Evolutionary conservation across 1,139 yeast species (phyloP), one percentile per base, ranked within the genome.

Genomic region (Nadsonia starkeyi-henricii): DNA sequence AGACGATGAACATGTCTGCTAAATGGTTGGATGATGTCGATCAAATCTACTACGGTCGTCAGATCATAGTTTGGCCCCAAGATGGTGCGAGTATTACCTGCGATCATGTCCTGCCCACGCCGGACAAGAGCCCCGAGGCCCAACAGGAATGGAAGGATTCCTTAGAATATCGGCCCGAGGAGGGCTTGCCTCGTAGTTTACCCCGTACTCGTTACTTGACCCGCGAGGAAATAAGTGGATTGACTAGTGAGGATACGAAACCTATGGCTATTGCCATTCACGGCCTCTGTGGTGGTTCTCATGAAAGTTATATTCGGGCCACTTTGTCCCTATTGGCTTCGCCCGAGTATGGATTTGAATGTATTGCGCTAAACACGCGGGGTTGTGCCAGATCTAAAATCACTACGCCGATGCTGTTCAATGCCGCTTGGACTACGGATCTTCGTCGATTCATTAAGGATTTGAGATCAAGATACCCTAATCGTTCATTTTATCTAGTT

Each of bases 261-360:
- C 95, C 96, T 1, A 66, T 88, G 49, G 73, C 84, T 37, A 74
- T 88, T 23, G 71, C 82, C 4, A 66, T 81, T 47, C 96, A 89
- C 60, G 97, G 96, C 0, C 73, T 89, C 42, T 88, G 86, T 3
- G 96, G 96, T 20, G 96, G 96, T 0, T 81, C 95, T 19, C 94
- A 86, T 57, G 96, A 88, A 61, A 78, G 91, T 1, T 79, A 86
- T 58, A 82, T 88, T 50, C 75, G 95, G 52, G 79, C 89, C 52
- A 56, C 62, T 9, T 56, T 65, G 42, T 50, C 57, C 45, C 55
- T 54, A 44, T 53, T 65, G 42, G 46, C 51, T 5, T 30, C 46
- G 8, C 45, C 53, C 8, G 50, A 54, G 33, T 51, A 55, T 15
- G 54, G 55, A 12, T 77, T 78, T 69, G 93, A 85, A 54, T 75